Percentiles rank a stretch among this genome's conserved stretches.
Conservation (phyloP, 2,329 filamentous ascomycete genomes). For the Epichloe gansuensis region DNA sequence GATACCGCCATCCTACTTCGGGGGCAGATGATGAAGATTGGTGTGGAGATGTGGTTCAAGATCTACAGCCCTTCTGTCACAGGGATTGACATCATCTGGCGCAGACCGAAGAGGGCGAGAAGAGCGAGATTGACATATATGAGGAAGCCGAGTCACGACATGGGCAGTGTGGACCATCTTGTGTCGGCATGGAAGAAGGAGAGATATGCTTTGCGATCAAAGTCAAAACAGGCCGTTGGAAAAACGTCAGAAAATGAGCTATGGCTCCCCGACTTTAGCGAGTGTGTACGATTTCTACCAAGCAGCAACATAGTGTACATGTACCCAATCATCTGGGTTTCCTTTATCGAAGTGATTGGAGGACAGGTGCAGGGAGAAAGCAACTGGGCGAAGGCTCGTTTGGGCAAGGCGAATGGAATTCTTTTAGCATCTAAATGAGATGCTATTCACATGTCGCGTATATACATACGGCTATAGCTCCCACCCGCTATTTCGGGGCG, state of each 20-base stretch:
- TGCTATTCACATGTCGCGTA: too few species aligned
- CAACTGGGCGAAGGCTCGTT: too few species aligned
- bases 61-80: constrained; percentile 81
- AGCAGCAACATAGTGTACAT: not conserved
- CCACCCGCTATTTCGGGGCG: too few species aligned
- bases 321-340: not conserved
- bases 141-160: constrained; percentile 76
- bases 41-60: constrained; percentile 97
- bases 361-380: too few species aligned
- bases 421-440: too few species aligned
- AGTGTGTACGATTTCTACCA: constrained; percentile 17
- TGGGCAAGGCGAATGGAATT: too few species aligned
- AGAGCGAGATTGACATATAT: constrained; percentile 85
- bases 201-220: constrained; percentile 26
- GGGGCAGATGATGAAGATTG: constrained; percentile 73
- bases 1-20: constrained; percentile 82
- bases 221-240: constrained; percentile 17
- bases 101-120: constrained; percentile 70
- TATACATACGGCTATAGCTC: too few species aligned
- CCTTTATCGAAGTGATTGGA: too few species aligned
- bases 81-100: constrained; percentile 87
- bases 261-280: not conserved
- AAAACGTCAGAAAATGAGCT: constrained; percentile 13
- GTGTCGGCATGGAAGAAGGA: constrained; percentile 44
- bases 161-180: constrained; percentile 72